phyloP scores from a whole-genome alignment of 2,329 filamentous ascomycete species.

The Didymella lethalis region DNA sequence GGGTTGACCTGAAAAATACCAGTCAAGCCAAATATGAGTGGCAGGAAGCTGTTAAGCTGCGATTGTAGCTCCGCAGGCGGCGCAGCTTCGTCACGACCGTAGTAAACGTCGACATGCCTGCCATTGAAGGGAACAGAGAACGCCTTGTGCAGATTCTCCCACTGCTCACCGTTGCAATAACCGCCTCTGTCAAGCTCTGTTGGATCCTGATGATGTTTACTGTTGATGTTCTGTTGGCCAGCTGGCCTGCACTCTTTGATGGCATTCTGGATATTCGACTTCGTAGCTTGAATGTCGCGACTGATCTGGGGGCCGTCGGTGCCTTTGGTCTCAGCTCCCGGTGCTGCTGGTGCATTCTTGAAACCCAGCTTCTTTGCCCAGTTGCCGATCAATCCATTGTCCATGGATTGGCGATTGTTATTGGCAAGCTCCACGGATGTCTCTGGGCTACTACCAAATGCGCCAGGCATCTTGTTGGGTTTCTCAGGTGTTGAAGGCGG shows the following conservation, averaged over 20 bases:
- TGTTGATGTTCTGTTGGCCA: constrained; percentile 44
- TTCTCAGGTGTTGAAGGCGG: constrained; percentile 42
- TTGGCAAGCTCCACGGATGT: constrained; percentile 39
- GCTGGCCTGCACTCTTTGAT: constrained; percentile 50
- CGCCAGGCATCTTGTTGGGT: constrained; percentile 46
- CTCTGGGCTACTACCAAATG: constrained; percentile 48
- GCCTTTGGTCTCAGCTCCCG: constrained; percentile 19
- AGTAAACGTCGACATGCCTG: constrained; percentile 48
- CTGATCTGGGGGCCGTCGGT: constrained; percentile 48
- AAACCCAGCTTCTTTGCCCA: constrained; percentile 50
- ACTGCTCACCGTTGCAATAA: constrained; percentile 50
- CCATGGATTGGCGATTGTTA: constrained; percentile 31
- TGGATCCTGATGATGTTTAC: constrained; percentile 47
- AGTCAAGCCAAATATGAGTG: constrained; percentile 46
- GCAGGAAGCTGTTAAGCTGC: constrained; percentile 42
- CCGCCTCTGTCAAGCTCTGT: constrained; percentile 50
- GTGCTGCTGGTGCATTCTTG: constrained; percentile 36
- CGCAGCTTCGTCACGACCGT: constrained; percentile 41
- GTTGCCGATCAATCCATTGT: constrained; percentile 45
- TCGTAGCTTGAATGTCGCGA: constrained; percentile 46
- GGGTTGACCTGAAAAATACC: constrained; percentile 71
- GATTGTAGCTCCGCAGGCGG: constrained; percentile 38
- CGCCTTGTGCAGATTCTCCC: constrained; percentile 49
- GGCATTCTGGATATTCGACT: constrained; percentile 48
- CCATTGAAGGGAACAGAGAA: constrained; percentile 47